These are phyloP conservation scores for Closterium sp. DNA, from an alignment of 139 green algal genomes.

Conservation along the genomic window DNA sequence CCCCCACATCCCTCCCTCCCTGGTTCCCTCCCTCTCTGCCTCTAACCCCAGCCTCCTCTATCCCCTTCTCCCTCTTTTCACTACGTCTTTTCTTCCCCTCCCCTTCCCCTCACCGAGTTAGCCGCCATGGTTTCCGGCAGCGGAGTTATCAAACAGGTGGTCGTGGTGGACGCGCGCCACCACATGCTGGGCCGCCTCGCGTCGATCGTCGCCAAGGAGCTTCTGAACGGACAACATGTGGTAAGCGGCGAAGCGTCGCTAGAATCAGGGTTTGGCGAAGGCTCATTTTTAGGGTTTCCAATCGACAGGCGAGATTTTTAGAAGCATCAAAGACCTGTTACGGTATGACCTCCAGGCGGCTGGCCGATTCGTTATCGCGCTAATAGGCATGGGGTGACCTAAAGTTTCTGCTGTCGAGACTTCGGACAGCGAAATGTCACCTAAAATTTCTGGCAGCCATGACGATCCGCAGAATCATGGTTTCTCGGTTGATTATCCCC, in stretches of 20 bases:
- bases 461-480: too few species aligned
- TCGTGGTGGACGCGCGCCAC: slow-evolving; percentile 86
- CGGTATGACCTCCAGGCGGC: not conserved
- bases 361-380: not conserved
- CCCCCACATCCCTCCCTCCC: not conserved
- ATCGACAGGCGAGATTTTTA: not conserved
- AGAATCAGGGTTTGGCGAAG: not conserved
- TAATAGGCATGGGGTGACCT: not conserved
- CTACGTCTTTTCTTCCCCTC: not conserved
- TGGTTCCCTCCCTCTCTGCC: too few species aligned
- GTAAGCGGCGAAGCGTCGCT: slow-evolving; percentile 52
- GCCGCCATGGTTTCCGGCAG: slow-evolving; percentile 48
- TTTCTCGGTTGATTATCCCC: too few species aligned
- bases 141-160: slow-evolving; percentile 22
- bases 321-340: not conserved
- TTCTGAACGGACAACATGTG: slow-evolving; percentile 90
- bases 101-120: not conserved
- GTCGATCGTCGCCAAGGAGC: slow-evolving; percentile 94
- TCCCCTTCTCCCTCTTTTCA: not conserved
- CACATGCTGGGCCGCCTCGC: slow-evolving; percentile 98
- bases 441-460: not conserved
- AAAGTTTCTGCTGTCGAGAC: not conserved
- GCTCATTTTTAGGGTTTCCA: not conserved
- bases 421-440: not conserved
- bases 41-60: too few species aligned